Percentiles rank a stretch among this genome's conserved stretches.
Conservation (phyloP, 2,329 filamentous ascomycete genomes). For the Davidsoniella eucalypti region DNA sequence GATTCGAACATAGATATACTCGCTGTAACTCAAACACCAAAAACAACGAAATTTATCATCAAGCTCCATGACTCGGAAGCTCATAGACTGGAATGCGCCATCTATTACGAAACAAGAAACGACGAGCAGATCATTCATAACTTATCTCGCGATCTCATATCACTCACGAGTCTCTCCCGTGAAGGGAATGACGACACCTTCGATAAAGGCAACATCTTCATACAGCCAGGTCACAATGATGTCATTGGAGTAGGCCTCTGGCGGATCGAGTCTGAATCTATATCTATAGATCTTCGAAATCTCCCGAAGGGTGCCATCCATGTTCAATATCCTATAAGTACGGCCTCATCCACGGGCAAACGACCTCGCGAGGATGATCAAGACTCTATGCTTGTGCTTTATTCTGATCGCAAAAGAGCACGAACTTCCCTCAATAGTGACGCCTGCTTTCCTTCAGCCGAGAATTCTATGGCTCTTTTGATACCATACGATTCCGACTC, state of each 20-base stretch:
- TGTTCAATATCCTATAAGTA: no score
- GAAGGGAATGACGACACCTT: background rate
- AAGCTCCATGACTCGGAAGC: background rate
- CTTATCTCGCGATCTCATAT: background rate
- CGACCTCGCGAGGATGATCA: no score
- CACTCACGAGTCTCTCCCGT: background rate
- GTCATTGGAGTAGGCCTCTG: background rate
- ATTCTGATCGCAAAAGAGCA: no score
- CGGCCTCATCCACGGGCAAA: no score
- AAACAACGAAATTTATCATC: background rate
- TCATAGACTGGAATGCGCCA: background rate
- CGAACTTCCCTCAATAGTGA: no score
- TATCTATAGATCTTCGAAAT: background rate
- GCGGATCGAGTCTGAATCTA: background rate
- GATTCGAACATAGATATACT: background rate
- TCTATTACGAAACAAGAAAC: constrained; percentile 1
- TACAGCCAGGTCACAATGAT: background rate
- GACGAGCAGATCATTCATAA: background rate
- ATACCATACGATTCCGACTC: background rate
- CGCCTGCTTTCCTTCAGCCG: background rate
- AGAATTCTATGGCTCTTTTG: background rate
- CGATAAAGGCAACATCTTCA: background rate
- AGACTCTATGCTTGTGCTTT: no score
- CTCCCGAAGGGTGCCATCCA: background rate
- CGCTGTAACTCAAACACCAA: background rate